phyloP scores from a whole-genome alignment of 2,329 filamentous ascomycete genomes.

The Aureobasidium lini region DNA sequence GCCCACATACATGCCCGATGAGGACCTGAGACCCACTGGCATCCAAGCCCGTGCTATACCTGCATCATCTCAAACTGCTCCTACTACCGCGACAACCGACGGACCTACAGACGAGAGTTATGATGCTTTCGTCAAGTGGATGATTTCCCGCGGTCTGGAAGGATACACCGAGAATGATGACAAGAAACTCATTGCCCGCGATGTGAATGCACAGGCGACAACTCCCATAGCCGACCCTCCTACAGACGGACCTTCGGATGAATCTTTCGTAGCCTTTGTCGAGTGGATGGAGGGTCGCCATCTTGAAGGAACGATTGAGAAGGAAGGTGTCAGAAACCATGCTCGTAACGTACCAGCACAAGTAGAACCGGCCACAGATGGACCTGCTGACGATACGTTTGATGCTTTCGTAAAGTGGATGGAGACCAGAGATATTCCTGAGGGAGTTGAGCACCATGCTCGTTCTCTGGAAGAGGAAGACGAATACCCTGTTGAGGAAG shows the following conservation, averaged over 20 bases:
- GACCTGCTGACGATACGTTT: background rate
- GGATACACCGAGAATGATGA: background rate
- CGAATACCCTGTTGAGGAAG: background rate
- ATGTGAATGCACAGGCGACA: background rate
- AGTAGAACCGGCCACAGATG: background rate
- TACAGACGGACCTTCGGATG: background rate
- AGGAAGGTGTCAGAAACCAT: background rate
- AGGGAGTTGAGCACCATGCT: background rate
- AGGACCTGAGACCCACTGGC: background rate
- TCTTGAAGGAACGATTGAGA: background rate
- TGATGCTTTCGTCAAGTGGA: background rate
- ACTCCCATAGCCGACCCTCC: background rate
- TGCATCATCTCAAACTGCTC: background rate
- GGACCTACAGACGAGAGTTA: background rate
- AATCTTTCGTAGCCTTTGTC: background rate
- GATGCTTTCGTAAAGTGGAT: background rate
- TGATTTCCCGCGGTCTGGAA: background rate
- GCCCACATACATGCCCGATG: constrained; percentile 4
- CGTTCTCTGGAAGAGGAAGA: background rate
- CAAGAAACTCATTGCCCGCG: background rate
- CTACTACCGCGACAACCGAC: background rate
- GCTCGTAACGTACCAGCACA: background rate
- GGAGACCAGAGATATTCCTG: background rate
- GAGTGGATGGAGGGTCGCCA: background rate
- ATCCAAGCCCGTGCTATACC: background rate